Conservation (phyloP, 177 flowering plant genomes). For the Vitis hybrid region DNA sequence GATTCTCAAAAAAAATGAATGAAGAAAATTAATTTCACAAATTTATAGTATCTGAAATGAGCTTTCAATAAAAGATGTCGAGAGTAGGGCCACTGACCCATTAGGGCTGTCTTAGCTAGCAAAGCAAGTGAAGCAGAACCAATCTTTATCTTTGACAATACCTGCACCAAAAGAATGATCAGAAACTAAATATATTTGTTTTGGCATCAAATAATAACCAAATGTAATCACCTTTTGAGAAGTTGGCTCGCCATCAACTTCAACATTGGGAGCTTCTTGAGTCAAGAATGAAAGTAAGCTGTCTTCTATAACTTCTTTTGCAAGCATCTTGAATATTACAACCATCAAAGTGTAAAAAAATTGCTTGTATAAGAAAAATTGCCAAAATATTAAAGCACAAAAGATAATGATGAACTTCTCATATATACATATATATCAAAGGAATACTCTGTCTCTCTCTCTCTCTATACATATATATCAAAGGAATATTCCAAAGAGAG, state of each 20-base stretch:
- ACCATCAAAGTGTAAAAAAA: neutral
- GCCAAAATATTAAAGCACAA: too few relatives aligned
- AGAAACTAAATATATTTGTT: slow-evolving; percentile 9
- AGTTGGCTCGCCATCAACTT: slow-evolving; percentile 51
- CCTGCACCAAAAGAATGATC: slow-evolving; percentile 41
- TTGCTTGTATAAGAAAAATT: too few relatives aligned
- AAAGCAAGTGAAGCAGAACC: slow-evolving; percentile 79
- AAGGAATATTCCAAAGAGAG: too few relatives aligned
- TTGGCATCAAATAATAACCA: slow-evolving; percentile 10
- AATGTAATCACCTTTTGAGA: slow-evolving; percentile 58
- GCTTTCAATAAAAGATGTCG: neutral
- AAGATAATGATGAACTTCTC: too few relatives aligned
- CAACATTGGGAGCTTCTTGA: slow-evolving; percentile 56
- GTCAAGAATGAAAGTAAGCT: slow-evolving; percentile 69
- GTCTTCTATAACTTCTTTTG: slow-evolving; percentile 83
- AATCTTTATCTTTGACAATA: slow-evolving; percentile 68
- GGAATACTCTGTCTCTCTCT: too few relatives aligned
- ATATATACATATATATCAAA: too few relatives aligned
- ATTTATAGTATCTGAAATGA: neutral
- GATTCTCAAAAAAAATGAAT: neutral
- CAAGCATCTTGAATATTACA: slow-evolving; percentile 70
- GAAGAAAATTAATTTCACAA: neutral
- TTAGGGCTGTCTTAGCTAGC: slow-evolving; percentile 76
- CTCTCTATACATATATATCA: too few relatives aligned
- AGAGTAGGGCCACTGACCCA: slow-evolving; percentile 59